Evolutionary conservation across 2,329 filamentous ascomycete genomes (phyloP), one percentile per base, ranked within the genome.

Genomic region (Graphilbum fragrans): DNA sequence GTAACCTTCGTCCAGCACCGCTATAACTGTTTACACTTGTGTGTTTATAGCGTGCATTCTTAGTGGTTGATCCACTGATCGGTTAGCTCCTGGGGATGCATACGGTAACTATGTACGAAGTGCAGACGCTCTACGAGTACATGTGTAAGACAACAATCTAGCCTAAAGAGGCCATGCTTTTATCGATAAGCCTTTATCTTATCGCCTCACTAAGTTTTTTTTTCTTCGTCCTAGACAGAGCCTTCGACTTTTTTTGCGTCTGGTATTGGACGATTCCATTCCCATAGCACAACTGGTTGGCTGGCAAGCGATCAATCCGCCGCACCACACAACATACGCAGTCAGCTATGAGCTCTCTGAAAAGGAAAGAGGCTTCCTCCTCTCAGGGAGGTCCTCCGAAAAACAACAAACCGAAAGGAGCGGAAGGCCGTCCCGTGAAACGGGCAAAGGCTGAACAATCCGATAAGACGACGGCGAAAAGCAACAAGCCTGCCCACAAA

Each of bases 311-410:
- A 7, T 27, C 23, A 27, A 27, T 7, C 23, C 23, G 23, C 23
- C 23, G 23, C 23, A 27, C 7, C 12, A 27, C 23, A 27, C 7
- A n/a, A 7, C 23, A 31, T 14, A 27, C 14, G 4, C n/a, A 8
- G 3, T 2, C 10, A 29, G 37, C n/a, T 3, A 50, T 50, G 48
- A 45, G 48, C 31, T 42, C 48, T 20, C 37, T 50, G n/a, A 50
- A 50, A 37, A 34, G 48, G 22, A 50, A 50, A 43, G 48, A 47
- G 35, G 35, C 46, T 9, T 41, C 47, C 6, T 12, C 45, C 11
- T 5, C n/a, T 17, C 31, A 38, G 32, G 32, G 36, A 10, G 27
- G 37, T 27, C 11, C 33, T 10, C 14, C 29, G 6, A 35, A 35
- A 19, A 35, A 35, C 33, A 9, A 19, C 10, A 35, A 35, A 35